Evolutionary conservation across 2,329 filamentous ascomycete species (phyloP).

Genomic region (Zymoseptoria brevis): DNA sequence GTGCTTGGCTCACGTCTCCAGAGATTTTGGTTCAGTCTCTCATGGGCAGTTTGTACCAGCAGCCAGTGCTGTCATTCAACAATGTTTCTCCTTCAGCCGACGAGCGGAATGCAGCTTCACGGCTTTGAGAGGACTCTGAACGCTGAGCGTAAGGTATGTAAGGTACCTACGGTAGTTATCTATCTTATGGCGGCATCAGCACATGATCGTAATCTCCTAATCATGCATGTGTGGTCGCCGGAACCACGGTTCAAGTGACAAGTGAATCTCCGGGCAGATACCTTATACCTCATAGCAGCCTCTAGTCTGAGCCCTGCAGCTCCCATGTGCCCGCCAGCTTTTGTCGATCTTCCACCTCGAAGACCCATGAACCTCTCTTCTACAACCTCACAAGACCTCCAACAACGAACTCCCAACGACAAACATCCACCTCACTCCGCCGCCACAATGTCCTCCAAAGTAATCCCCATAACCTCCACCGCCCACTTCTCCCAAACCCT

Average conservation of each 20-base stretch:
- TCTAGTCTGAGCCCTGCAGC: neutral
- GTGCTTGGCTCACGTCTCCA: too few relatives aligned
- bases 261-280: too few relatives aligned
- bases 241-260: neutral
- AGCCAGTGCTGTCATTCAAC: too few relatives aligned
- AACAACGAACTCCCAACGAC: neutral
- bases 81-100: too few relatives aligned
- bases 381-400: neutral
- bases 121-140: too few relatives aligned
- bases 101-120: too few relatives aligned
- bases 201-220: neutral
- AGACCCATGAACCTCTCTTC: neutral
- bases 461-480: conserved; percentile 24
- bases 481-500: conserved; percentile 26
- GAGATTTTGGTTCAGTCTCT: too few relatives aligned
- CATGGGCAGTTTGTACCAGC: too few relatives aligned
- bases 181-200: neutral
- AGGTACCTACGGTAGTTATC: too few relatives aligned
- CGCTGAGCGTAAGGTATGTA: too few relatives aligned
- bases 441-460: conserved; percentile 21
- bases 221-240: neutral
- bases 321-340: neutral
- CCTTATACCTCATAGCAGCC: neutral
- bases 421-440: neutral
- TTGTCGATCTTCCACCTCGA: neutral